Base-by-base conservation (phyloP, 176 grass and related monocot species). In the Coix lacrymajobi region DNA sequence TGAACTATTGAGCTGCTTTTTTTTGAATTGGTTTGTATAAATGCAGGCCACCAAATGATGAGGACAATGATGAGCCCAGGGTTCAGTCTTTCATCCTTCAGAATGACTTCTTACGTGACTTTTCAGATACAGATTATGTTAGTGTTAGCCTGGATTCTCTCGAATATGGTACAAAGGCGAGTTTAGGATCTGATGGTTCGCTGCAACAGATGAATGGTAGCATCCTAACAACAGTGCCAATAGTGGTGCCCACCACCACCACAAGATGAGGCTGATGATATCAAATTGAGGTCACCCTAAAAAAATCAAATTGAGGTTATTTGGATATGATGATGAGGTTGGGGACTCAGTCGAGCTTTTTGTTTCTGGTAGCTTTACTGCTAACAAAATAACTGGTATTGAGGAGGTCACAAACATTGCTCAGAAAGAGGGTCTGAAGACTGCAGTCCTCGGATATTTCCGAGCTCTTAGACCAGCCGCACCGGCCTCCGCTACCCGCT, bases 361-460 rank as follows among this genome's bases (percentile, higher is more conserved):
- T 70, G 48, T 57, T 77, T 43, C 84, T 85, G 77, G 76, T 80
- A 87, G 81, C 37, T 91, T 89, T 80, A 87, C 45, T 26, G 51
- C 65, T 62, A 78, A 85, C 80, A n/a, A 60, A 78, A 33, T 62
- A 39, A 48, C 62, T 83, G 79, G 46, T 81, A 62, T 75, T 66
- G 60, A 62, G 20, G 79, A 58, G 69, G 75, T 74, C 56, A 76
- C 88, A 54, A 80, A 83, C 46, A 83, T 84, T 74, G 82, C 40
- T 36, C 88, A 92, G 20, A 78, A 89, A 81, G 88, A 87, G 60
- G 66, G 71, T 70, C 65, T 92, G 48, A 91, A 32, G 34, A 89
- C 62, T 88, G 85, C 82, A 58, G 90, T 96, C 30, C 76, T 90
- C 38, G 81, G 83, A 28, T 89, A 95, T 91, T 98, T 96, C 60